Base-by-base conservation (phyloP, 1,284 basidiomycete species). In the Trametes polyzona region DNA sequence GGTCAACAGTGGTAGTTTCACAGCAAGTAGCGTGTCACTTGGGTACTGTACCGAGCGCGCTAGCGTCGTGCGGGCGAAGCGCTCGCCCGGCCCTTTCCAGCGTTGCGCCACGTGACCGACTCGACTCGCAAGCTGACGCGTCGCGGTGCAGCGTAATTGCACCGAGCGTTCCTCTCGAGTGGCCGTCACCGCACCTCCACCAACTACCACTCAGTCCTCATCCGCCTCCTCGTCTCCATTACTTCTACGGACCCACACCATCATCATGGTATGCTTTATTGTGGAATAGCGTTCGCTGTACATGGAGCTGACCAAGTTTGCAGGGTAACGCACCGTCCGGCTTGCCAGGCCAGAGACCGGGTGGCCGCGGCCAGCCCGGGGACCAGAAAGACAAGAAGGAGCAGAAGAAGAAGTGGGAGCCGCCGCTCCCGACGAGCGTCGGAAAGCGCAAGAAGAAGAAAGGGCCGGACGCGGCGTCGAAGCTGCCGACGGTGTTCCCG, bases 391-490 rank as follows among this genome's bases (percentile, higher is more conserved):
- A 81, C 66, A 84, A 85, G 72, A 76, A 85, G 52, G 83, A 88
- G 69, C 82, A 88, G 78, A 93, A 95, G 83, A 95, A 96, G 86
- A 98, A 98, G 79, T 99, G 96, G 96, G 97, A 99, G 74, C 96
- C 97, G 11, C 97, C 97, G 62, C 86, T 98, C 50, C 96, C 97
- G 11, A 98, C 97, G 33, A 91, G 95, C 56, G 93, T 98, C 32
- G 97, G 97, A 54, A 97, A 96, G 85, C 95, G 92, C 83, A 92
- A 93, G 83, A 92, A 91, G 80, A 89, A 84, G 78, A 86, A 88
- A 62, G 97, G 97, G 23, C 96, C 97, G 19, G 90, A 95, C 59
- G 83, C 96, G 1, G 86, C 95, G 1, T 91, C 91, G 44, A 97
- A 97, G 72, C 87, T 99, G 5, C 96, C 97, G 21, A 81, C 95